Base-by-base conservation (phyloP, 179 eudicot species). In the Kewa caespitosa region DNA sequence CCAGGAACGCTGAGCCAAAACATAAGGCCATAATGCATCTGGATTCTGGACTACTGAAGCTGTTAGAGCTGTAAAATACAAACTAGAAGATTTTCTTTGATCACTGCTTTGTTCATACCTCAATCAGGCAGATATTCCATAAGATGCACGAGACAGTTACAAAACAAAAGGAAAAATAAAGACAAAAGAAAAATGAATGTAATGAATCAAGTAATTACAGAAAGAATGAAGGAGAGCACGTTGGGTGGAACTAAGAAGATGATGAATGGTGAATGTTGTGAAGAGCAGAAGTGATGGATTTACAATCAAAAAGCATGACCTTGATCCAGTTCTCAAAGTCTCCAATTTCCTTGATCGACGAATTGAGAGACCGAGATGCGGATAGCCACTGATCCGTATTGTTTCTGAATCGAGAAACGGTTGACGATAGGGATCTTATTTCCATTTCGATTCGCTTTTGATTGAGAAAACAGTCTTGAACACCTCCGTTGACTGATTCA, bases 261-360 rank as follows among this genome's bases (percentile, higher is more conserved):
- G 83, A 86, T 46, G 81, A 25, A 70, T 88, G 94, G 74, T 94
- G 92, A 82, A 94, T 92, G 80, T 95, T 95, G 80, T 81, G 75
- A 64, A 92, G 84, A 14, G 99, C 99, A 80, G 92, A 81, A 79
- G 74, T 85, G 66, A 95, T 86, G 76, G 86, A 91, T 82, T 84
- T 90, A 80, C 97, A 93, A 81, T 93, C 97, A 66, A 81, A 86
- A 77, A 89, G 93, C 97, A 95, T 93, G 27, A 88, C 90, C 88
- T 91, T 95, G 85, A 95, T 93, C 99, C 98, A 94, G 76, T 94
- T 94, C 86, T 94, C 98, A 61, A 94, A 94, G 64, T 94, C 98
- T 22, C 98, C 99, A 68, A 95, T 95, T 85, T 95, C 99, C 94
- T 94, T 94, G 57, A 92, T 69, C 9, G 97, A 94, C 60, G 83